A percentile compares a stretch with the other conserved stretches of the same genome.
Conservation (phyloP, 2,329 filamentous ascomycete species). For the Diplodia scrobiculata region DNA sequence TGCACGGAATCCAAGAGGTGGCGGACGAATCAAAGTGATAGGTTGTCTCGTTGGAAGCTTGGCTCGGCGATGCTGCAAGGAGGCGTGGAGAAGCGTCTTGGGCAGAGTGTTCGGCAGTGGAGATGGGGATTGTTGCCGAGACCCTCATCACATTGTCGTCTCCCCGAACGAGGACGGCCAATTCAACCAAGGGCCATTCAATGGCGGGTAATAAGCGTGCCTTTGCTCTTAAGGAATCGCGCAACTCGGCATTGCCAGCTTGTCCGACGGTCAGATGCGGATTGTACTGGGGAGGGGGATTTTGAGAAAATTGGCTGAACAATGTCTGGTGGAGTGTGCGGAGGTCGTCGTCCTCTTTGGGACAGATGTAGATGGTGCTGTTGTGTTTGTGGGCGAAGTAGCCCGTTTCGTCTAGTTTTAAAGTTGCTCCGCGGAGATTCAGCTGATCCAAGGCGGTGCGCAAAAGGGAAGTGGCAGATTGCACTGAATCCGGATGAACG, state of each 20-base stretch:
- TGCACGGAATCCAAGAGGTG: constrained; percentile 36
- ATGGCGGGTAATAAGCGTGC: constrained; percentile 53
- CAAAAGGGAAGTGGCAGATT: constrained; percentile 49
- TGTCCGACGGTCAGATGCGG: constrained; percentile 66
- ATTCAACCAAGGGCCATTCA: constrained; percentile 53
- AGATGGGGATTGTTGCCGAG: constrained; percentile 55
- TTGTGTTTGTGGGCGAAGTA: constrained; percentile 55
- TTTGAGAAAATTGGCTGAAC: constrained; percentile 41
- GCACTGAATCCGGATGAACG: constrained; percentile 54
- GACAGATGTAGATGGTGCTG: constrained; percentile 48
- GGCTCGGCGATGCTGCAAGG: not conserved
- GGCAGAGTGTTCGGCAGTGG: not conserved
- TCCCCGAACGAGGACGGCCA: constrained; percentile 58
- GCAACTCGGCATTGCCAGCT: constrained; percentile 51
- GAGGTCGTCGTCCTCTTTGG: constrained; percentile 15
- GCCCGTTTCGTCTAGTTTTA: constrained; percentile 48
- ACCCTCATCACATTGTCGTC: constrained; percentile 55
- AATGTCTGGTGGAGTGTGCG: constrained; percentile 30
- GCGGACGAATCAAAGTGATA: constrained; percentile 37
- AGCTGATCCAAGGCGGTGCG: constrained; percentile 39
- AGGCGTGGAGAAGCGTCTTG: not conserved
- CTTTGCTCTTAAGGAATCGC: constrained; percentile 58
- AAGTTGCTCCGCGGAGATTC: not conserved
- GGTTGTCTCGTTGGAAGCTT: constrained; percentile 34
- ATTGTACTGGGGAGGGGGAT: constrained; percentile 38